Percentiles rank a stretch among this genome's conserved stretches.
Conservation (phyloP, 2,329 filamentous ascomycete species). For the Trichoderma aggressivum region DNA sequence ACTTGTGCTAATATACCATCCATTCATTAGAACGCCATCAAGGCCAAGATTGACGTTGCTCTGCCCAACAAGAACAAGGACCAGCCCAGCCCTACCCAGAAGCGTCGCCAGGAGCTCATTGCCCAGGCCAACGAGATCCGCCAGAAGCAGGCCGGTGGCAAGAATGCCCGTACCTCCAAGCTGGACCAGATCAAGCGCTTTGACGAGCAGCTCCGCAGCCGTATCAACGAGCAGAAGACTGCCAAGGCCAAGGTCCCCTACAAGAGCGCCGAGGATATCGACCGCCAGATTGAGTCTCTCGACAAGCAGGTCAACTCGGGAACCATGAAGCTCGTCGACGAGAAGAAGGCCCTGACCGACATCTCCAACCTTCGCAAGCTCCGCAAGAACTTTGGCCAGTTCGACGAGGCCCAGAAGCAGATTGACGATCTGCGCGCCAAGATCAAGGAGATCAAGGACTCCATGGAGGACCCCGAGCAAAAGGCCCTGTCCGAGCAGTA, state of each 20-base stretch:
- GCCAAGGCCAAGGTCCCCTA: constrained; percentile 76
- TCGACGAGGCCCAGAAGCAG: constrained; percentile 81
- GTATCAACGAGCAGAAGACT: constrained; percentile 81
- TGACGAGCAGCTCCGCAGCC: constrained; percentile 82
- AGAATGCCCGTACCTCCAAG: constrained; percentile 72
- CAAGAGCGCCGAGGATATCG: constrained; percentile 85
- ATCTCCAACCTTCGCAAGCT: constrained; percentile 80
- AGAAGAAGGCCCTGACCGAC: constrained; percentile 88
- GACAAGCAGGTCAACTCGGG: constrained; percentile 85
- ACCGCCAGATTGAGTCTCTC: constrained; percentile 74
- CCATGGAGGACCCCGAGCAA: constrained; percentile 84
- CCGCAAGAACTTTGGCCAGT: constrained; percentile 83
- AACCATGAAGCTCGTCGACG: constrained; percentile 92
- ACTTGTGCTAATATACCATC: not conserved
- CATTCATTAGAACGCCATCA: constrained; percentile 70
- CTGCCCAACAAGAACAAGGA: constrained; percentile 72
- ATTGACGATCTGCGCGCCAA: constrained; percentile 86
- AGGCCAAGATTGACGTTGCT: constrained; percentile 81
- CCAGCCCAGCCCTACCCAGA: constrained; percentile 73
- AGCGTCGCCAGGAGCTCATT: constrained; percentile 83
- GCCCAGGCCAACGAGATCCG: constrained; percentile 79
- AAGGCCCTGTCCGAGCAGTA: constrained; percentile 87
- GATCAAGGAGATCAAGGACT: constrained; percentile 85
- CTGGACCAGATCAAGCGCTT: constrained; percentile 90
- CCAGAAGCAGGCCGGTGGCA: constrained; percentile 81